Evolutionary conservation across 78 protist genomes (phyloP), one percentile per base, ranked within the genome.

Genomic region (Chrysochromulina parva): DNA sequence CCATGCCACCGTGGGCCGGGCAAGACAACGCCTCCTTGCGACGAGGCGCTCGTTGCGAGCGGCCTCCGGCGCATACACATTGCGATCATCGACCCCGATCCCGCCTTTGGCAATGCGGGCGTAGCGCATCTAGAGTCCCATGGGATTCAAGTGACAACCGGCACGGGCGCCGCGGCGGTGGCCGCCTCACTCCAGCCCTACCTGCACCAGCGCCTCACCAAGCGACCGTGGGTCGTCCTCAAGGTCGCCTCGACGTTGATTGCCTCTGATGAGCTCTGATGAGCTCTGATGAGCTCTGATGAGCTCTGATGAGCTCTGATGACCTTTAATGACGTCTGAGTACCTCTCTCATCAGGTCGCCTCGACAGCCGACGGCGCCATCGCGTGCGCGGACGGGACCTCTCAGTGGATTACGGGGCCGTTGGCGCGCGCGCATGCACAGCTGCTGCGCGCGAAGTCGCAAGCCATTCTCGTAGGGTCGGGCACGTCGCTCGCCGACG

Each of bases 381-480:
- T 92, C 66, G 94, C 69, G 16, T 92, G 94, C 74, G 91, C 28
- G 48, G 94, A 92, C 81, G 87, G 87, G 17, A 86, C 88, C 0
- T 88, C 92, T 5, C 90, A 92, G 85, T 92, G 94, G 94, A 92
- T 92, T 66, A 92, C 94, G 20, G 86, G 91, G 0, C 58, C 19
- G 52, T 24, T 0, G 13, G 91, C 94, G 28, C 62, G 94, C 50
- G 19, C 60, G 74, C 55, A 76, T 60, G 91, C 85, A 50, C 94
- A 92, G 52, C n/a, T 55, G 50, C 26, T 92, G 4, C 57, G 94
- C 28, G 65, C 88, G n/a, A 67, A 1, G 9, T 88, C 92, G 4
- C 94, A 87, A 16, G 94, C 94, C 20, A 59, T 92, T 74, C 10
- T 92, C 19, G 94, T 92, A 57, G 94, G 94, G 48, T 38, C 84